These are phyloP conservation scores for Brassica nigra DNA, from an alignment of 345 rosid genomes.

Conservation along the genomic window DNA sequence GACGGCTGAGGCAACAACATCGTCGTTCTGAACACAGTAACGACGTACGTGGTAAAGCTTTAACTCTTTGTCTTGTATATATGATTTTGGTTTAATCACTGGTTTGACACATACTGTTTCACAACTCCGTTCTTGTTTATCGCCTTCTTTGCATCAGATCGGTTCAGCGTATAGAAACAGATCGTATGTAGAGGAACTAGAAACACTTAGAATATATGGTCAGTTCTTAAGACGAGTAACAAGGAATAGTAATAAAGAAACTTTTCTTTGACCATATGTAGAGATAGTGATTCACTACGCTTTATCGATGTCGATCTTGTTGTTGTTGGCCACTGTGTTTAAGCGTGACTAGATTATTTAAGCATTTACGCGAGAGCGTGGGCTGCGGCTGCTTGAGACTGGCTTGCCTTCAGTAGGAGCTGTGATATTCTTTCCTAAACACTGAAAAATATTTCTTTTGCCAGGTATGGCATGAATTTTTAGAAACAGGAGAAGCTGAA, in stretches of 20 bases:
- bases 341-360: background rate
- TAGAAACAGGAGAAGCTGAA: background rate
- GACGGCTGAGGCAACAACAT: background rate
- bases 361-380: background rate
- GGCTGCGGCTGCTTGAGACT: background rate
- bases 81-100: background rate
- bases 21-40: background rate
- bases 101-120: background rate
- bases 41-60: background rate
- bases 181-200: background rate
- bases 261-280: background rate
- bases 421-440: background rate
- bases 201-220: background rate
- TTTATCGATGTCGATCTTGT: background rate
- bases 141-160: background rate
- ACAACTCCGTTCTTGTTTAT: background rate
- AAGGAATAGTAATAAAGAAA: background rate
- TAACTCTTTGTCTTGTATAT: background rate
- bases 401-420: conserved; percentile 6
- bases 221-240: background rate
- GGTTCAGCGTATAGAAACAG: background rate
- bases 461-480: background rate
- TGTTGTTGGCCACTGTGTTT: background rate
- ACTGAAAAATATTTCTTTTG: background rate
- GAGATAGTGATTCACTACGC: background rate